Base-by-base conservation (phyloP, 805 yeast genomes). In the Candida parachauliodes region DNA sequence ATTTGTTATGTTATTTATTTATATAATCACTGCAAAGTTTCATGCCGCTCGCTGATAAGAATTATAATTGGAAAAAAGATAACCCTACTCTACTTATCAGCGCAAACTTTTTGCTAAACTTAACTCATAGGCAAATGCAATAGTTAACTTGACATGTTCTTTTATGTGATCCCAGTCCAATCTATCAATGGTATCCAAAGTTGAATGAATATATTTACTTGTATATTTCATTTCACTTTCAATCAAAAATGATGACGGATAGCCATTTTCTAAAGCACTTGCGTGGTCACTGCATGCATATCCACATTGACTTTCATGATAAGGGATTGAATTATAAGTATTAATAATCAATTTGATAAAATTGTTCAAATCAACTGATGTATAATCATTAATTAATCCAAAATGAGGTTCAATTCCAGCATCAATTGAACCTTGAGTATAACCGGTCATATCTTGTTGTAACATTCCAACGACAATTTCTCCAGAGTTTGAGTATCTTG, bases 361-460 rank as follows among this genome's bases (percentile, higher is more conserved):
- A 8, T 70, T 62, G 34, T 79, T 80, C 43, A 87, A 71, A 4
- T 48, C 60, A 0, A 59, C 56, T 18, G 79, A 69, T 1, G 83
- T 79, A 55, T 74, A 79, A 64, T 88, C 95, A 2, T 77, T 74
- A 41, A 88, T 77, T 30, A 91, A 69, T n/a, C 96, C 96, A 49
- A 89, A 72, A 55, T 78, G 79, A 29, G 77, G 88, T 58, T 67
- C 79, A 49, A 55, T 64, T 40, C 72, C 82, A 20, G 46, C 61
- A 45, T 70, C 76, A 27, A 61, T 53, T 28, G 80, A 64, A 28
- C 70, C 74, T 23, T 69, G 66, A 2, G 81, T 74, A 53, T 70
- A 87, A 0, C 96, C 96, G 2, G 95, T 84, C 95, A 89, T 89
- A 57, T 91, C 98, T 57, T 88, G 95, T 60, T 91, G 96, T 27